Base-by-base conservation (phyloP, 345 rosid species). In the Citropsis articulata region DNA sequence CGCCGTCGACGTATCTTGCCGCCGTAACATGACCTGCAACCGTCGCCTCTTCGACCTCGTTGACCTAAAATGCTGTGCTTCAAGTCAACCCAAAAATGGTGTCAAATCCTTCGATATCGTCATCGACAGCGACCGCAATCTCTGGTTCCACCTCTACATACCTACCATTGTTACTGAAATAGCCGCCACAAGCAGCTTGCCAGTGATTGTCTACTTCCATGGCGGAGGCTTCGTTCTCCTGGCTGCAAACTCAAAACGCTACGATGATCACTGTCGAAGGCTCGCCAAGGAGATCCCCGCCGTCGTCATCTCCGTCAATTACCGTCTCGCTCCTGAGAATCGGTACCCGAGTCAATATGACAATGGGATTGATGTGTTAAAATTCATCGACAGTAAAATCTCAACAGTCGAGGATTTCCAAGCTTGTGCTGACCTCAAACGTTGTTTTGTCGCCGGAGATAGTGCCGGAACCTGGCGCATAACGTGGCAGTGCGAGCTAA, bases 381-480 rank as follows among this genome's bases (percentile, higher is more conserved):
- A 42, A 24, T 69, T 69, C 31, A 40, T 69, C 16, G 72, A 42
- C 56, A 14, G 8, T 24, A 24, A 35, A 1, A 40, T 40, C 3
- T 40, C 45, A 21, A 9, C 10, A 50, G 14, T 10, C 13, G 48
- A 66, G 1, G 7, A 13, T 12, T 66, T 66, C 24, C 82, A 80
- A 1, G n/a, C 72, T 2, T 10, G 4, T 14, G 66, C 65, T 22
- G 18, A 73, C 4, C 33, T 56, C 14, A 73, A 59, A 12, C 22
- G 31, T 5, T 63, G 81, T 80, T 83, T 77, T 31, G 65, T 80
- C 14, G 70, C 70, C 13, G 86, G 81, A 33, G 83, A 83, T 64
- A 80, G 83, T 38, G 76, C 83, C 12, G 86, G 6, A 83, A 83
- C 69, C 14, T 83, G 56, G 83, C 81, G 0, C 86, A 83, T 69